Conservation (phyloP, 2,329 filamentous ascomycete genomes). For the Metarhizium robertsii region DNA sequence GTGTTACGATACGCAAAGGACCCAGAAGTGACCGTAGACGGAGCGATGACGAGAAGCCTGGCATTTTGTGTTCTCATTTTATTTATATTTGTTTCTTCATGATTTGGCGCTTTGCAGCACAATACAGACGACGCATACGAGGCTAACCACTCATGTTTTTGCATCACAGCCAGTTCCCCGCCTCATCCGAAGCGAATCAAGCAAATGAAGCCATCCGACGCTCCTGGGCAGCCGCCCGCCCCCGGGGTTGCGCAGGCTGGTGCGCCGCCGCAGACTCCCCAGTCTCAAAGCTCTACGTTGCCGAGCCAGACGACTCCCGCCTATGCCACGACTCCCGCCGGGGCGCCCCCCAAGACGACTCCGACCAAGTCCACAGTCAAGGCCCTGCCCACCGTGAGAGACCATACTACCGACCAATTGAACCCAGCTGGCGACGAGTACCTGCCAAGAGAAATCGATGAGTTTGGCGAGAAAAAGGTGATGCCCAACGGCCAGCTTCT, state of each 20-base stretch:
- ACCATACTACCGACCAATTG: slow-evolving; percentile 95
- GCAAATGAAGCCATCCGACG: slow-evolving; percentile 54
- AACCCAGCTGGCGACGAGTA: slow-evolving; percentile 88
- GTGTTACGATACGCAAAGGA: slow-evolving; percentile 1
- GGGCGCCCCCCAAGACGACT: slow-evolving; percentile 66
- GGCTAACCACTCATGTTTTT: neutral
- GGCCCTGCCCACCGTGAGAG: slow-evolving; percentile 86
- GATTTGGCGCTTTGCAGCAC: neutral
- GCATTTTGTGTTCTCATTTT: neutral
- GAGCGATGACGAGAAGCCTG: neutral
- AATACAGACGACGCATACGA: neutral
- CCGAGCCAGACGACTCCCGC: slow-evolving; percentile 31
- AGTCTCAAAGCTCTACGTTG: slow-evolving; percentile 37
- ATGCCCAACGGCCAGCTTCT: slow-evolving; percentile 71
- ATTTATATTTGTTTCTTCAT: neutral
- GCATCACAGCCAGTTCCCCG: slow-evolving; percentile 34
- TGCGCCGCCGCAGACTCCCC: slow-evolving; percentile 45
- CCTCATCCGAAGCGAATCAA: slow-evolving; percentile 47
- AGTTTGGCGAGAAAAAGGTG: slow-evolving; percentile 91
- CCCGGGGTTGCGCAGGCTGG: slow-evolving; percentile 28
- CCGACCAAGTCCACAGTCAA: slow-evolving; percentile 81
- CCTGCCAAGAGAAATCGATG: slow-evolving; percentile 84
- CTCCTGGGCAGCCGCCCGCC: slow-evolving; percentile 43
- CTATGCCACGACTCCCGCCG: slow-evolving; percentile 28
- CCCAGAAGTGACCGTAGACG: neutral